phyloP scores from a whole-genome alignment of 192 early-diverging fungal species.

The Funneliformis mosseae region DNA sequence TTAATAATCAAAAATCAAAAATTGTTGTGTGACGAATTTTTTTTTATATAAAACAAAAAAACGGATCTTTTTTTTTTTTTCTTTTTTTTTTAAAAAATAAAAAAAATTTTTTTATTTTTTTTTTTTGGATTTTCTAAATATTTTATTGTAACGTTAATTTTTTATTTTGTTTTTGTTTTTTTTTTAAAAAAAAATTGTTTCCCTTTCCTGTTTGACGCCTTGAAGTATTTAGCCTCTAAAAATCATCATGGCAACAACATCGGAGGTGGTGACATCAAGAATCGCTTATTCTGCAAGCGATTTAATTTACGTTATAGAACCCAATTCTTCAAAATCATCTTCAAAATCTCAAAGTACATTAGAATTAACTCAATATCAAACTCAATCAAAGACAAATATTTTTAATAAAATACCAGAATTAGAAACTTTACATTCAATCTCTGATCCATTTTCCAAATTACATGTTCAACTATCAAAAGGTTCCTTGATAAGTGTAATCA shows the following conservation, averaged over 20 bases:
- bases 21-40: too few species aligned
- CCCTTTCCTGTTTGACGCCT: too few species aligned
- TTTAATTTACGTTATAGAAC: slow-evolving; percentile 19
- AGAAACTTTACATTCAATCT: background rate
- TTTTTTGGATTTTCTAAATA: too few species aligned
- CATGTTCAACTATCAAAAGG: slow-evolving; percentile 10
- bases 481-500: slow-evolving; percentile 35
- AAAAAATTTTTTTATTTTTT: too few species aligned
- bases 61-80: too few species aligned
- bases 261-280: background rate
- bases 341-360: background rate
- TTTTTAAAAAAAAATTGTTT: too few species aligned
- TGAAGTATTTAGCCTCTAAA: background rate
- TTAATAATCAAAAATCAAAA: too few species aligned
- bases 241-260: background rate
- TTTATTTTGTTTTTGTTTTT: too few species aligned
- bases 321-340: background rate
- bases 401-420: slow-evolving; percentile 19
- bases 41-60: too few species aligned
- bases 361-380: background rate
- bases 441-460: slow-evolving; percentile 34
- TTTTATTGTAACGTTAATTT: too few species aligned
- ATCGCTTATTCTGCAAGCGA: slow-evolving; percentile 15
- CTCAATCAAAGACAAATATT: slow-evolving; percentile 15
- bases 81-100: too few species aligned